Percentiles rank a stretch among this genome's conserved stretches.
Evolutionary conservation across 495 filamentous ascomycete species (phyloP).

Genomic region (Penicillium odoratum): DNA sequence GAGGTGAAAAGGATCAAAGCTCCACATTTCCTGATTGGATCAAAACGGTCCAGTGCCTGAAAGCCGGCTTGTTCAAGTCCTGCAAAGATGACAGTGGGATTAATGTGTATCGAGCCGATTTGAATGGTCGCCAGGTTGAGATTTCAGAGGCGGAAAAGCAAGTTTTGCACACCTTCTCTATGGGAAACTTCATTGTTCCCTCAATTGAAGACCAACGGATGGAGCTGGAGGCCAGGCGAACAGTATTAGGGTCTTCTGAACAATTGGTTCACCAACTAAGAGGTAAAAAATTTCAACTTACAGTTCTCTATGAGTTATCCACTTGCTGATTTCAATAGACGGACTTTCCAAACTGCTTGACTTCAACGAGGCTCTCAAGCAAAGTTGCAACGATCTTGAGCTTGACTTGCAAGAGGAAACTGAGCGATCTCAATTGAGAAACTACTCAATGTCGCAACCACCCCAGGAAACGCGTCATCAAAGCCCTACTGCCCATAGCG

Average conservation of each 20-base stretch:
- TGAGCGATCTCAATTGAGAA: too few species aligned
- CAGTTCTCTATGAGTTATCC: not conserved
- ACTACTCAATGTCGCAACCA: too few species aligned
- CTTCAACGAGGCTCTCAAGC: not conserved
- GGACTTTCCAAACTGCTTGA: not conserved
- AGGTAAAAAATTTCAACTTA: not conserved
- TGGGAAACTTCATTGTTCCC: not conserved
- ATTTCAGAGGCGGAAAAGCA: not conserved
- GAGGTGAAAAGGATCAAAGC: not conserved
- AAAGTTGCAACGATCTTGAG: not conserved
- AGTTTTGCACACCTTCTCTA: not conserved
- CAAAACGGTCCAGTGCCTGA: not conserved
- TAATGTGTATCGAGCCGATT: conserved; percentile 35
- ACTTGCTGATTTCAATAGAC: not conserved
- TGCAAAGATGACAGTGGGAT: not conserved
- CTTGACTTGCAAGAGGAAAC: not conserved
- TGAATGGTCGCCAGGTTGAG: not conserved
- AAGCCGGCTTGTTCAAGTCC: not conserved
- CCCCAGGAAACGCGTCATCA: too few species aligned
- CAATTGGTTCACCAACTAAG: not conserved
- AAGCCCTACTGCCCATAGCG: not conserved
- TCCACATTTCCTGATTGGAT: not conserved
- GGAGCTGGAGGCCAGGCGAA: not conserved
- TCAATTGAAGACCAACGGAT: not conserved
- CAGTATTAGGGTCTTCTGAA: not conserved